Evolutionary conservation across 768 basidiomycete genomes (phyloP).

Genomic region (Kondoa subrosea): DNA sequence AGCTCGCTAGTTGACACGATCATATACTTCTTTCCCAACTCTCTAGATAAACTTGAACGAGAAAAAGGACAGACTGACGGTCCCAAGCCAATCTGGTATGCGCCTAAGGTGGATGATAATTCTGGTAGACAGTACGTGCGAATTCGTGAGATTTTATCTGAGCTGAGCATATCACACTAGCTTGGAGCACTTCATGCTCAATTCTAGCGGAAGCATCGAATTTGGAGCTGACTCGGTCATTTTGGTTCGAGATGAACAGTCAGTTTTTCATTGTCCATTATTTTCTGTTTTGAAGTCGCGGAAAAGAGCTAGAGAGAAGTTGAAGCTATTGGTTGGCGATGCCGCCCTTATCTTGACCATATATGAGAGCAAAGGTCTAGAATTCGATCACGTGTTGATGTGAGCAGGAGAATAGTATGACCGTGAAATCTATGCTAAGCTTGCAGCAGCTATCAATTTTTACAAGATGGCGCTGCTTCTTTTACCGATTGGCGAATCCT

Average conservation of each 20-base stretch:
- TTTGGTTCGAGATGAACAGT: conserved; percentile 10
- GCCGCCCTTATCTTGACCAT: conserved; percentile 16
- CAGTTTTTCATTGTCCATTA: too few species aligned
- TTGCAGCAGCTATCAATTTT: conserved; percentile 6
- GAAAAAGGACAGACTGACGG: conserved; percentile 10
- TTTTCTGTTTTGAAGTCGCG: too few species aligned
- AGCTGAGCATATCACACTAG: not conserved
- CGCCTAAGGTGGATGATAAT: not conserved
- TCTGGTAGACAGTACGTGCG: not conserved
- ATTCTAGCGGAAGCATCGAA: not conserved
- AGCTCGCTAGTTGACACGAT: conserved; percentile 6
- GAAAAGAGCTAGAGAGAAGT: too few species aligned
- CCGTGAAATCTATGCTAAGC: not conserved
- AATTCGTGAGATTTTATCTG: not conserved
- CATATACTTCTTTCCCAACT: conserved; percentile 5
- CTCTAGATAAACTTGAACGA: conserved; percentile 7
- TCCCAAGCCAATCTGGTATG: conserved; percentile 5
- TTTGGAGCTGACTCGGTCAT: conserved; percentile 11
- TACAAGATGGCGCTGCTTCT: conserved; percentile 6
- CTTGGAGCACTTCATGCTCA: conserved; percentile 9
- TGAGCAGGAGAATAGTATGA: not conserved
- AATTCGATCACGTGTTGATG: conserved; percentile 10
- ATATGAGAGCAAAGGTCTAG: conserved; percentile 13
- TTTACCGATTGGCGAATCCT: conserved; percentile 11
- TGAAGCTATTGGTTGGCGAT: too few species aligned